Conservation (phyloP, 1,284 basidiomycete species). For the Lignosus rhinocerotis region DNA sequence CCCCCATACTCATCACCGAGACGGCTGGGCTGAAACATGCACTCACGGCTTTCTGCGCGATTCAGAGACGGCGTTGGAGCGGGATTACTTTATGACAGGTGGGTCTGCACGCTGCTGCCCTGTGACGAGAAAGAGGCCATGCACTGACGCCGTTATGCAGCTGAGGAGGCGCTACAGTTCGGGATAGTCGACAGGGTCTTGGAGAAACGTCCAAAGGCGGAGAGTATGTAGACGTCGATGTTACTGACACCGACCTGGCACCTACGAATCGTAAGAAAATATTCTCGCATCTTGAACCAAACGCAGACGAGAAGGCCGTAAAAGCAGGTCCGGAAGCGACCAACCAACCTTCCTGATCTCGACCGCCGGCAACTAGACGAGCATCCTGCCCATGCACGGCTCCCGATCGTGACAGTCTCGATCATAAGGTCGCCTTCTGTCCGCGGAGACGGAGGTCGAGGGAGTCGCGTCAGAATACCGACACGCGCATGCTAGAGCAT, state of each 20-base stretch:
- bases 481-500: too few relatives aligned
- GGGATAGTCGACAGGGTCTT: constrained; percentile 91
- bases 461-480: too few relatives aligned
- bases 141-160: constrained; percentile 37
- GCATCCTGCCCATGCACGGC: too few relatives aligned
- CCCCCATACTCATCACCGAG: not conserved
- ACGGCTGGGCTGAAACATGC: not conserved
- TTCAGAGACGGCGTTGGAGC: constrained; percentile 82
- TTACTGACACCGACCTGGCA: not conserved
- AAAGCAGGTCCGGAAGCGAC: too few relatives aligned
- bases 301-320: too few relatives aligned
- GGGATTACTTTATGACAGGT: constrained; percentile 95
- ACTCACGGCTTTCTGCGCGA: not conserved
- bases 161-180: constrained; percentile 84
- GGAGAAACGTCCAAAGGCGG: constrained; percentile 59
- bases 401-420: too few relatives aligned
- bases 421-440: too few relatives aligned
- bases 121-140: too few relatives aligned
- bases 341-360: too few relatives aligned
- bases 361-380: too few relatives aligned
- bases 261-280: not conserved
- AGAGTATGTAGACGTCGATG: constrained; percentile 20
- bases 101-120: constrained; percentile 20
- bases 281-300: too few relatives aligned
- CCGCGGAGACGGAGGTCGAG: too few relatives aligned